Conservation (phyloP, 177 flowering plant species). For the Vitis hybrid region DNA sequence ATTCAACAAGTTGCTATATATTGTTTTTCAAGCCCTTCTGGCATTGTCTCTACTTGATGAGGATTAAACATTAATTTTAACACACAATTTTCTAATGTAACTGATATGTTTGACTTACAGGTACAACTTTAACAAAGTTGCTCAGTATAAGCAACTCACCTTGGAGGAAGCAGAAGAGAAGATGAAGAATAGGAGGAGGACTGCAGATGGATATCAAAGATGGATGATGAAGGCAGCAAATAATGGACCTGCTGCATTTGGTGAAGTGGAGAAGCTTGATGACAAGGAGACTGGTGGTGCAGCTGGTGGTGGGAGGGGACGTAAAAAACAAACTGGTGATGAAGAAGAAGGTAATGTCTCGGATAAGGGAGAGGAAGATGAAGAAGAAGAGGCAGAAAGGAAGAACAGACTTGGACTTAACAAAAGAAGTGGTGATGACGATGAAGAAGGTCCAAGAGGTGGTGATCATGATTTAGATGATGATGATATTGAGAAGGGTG, state of each 20-base stretch:
- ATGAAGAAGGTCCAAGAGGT: slow-evolving; percentile 90
- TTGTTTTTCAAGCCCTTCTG: too few relatives aligned
- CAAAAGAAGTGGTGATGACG: slow-evolving; percentile 73
- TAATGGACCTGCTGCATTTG: slow-evolving; percentile 93
- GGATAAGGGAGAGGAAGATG: slow-evolving; percentile 88
- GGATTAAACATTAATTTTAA: too few relatives aligned
- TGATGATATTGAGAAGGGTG: slow-evolving; percentile 95
- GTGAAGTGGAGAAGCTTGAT: slow-evolving; percentile 65
- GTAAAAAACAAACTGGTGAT: slow-evolving; percentile 57
- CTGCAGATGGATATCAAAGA: slow-evolving; percentile 89
- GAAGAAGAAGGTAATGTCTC: slow-evolving; percentile 80
- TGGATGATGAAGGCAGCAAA: slow-evolving; percentile 99
- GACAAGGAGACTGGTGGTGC: slow-evolving; percentile 51
- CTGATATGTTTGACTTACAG: slow-evolving; percentile 33
- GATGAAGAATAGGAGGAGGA: slow-evolving; percentile 87
- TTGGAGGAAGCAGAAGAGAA: slow-evolving; percentile 99
- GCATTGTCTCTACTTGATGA: too few relatives aligned
- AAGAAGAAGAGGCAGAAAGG: slow-evolving; percentile 79
- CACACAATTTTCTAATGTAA: too few relatives aligned
- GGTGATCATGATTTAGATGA: slow-evolving; percentile 87
- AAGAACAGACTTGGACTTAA: slow-evolving; percentile 75
- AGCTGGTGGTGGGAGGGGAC: slow-evolving; percentile 54
- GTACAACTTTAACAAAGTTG: slow-evolving; percentile 96
- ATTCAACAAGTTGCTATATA: too few relatives aligned
- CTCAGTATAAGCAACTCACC: slow-evolving; percentile 98